These are phyloP conservation scores for Diutina scorzettiae DNA, from an alignment of 1,139 yeast genomes.

Conservation along the genomic window DNA sequence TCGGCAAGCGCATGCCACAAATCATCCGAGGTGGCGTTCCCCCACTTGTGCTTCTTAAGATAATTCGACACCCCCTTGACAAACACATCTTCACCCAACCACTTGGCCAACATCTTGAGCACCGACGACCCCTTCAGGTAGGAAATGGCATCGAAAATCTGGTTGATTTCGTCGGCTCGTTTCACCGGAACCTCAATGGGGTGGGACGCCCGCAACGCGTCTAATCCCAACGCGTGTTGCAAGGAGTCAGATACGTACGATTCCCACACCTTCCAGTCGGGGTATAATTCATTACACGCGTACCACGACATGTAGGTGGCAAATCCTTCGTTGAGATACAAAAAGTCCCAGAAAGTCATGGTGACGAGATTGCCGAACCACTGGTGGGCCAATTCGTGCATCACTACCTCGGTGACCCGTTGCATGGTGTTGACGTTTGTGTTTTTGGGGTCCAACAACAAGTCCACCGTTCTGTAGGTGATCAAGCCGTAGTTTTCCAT, in stretches of 20 bases:
- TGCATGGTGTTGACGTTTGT: slow-evolving; percentile 59
- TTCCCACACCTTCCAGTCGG: slow-evolving; percentile 83
- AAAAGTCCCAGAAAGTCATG: slow-evolving; percentile 93
- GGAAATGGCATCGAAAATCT: slow-evolving; percentile 75
- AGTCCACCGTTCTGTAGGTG: slow-evolving; percentile 70
- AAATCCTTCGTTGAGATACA: slow-evolving; percentile 86
- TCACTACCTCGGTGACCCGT: slow-evolving; percentile 78
- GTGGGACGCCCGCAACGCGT: slow-evolving; percentile 65
- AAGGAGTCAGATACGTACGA: slow-evolving; percentile 55
- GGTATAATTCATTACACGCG: slow-evolving; percentile 64
- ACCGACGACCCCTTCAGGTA: slow-evolving; percentile 75
- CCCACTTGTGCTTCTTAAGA: slow-evolving; percentile 57
- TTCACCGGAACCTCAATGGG: slow-evolving; percentile 80
- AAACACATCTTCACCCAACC: slow-evolving; percentile 55
- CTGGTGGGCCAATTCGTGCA: slow-evolving; percentile 86
- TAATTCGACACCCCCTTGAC: slow-evolving; percentile 63
- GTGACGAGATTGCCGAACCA: slow-evolving; percentile 91
- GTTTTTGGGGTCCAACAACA: slow-evolving; percentile 53
- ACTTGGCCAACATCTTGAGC: slow-evolving; percentile 58
- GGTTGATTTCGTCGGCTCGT: slow-evolving; percentile 74
- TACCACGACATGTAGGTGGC: slow-evolving; percentile 84
- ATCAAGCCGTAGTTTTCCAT: slow-evolving; percentile 91
- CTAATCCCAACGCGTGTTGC: slow-evolving; percentile 61
- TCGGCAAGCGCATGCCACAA: slow-evolving; percentile 69
- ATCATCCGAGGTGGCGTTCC: slow-evolving; percentile 70